Evolutionary conservation across 1,139 yeast genomes (phyloP), one percentile per base, ranked within the genome.

Genomic region (Scheffersomyces quercinus): DNA sequence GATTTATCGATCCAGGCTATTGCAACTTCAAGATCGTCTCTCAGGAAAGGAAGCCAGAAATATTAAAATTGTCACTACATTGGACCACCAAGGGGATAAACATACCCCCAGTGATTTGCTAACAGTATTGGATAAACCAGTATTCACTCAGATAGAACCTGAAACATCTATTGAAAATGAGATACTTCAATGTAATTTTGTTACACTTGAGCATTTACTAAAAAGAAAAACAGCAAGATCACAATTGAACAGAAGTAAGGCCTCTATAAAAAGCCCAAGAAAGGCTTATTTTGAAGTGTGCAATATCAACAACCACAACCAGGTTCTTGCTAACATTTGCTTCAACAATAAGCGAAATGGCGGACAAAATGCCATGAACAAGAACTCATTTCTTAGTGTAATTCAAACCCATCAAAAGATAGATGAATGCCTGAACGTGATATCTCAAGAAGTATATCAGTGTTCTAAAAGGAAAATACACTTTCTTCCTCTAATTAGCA

Each of bases 401-500:
- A 42, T 43, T 2, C 38, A 41, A 34, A 47, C 49, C 9, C 58
- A 50, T 36, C 35, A 47, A 13, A 51, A 45, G 36, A 45, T 56
- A 36, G 39, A 48, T 33, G 45, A 49, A 29, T 43, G 46, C 14
- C 42, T 40, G 4, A 42, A 45, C 12, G 44, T 58, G 43, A 51
- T 65, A 29, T 48, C 66, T 5, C 51, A 55, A 24, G 70, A 63
- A n/a, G 49, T 63, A 1, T 55, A 51, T 42, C 53, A 56, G 34
- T 86, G 93, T 54, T 56, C 76, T 8, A 64, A 67, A 33, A 53
- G 54, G 0, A 81, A 79, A 47, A 75, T 79, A 40, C 95, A 86
- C 60, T 82, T 71, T 54, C 66, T 86, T 28, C 90, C 91, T 1
- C 70, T 85, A 13, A 63, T 82, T 37, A 76, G 73, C 36, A 55